Base-by-base conservation (phyloP, 2,329 filamentous ascomycete genomes). In the Hypoxylon sp. region DNA sequence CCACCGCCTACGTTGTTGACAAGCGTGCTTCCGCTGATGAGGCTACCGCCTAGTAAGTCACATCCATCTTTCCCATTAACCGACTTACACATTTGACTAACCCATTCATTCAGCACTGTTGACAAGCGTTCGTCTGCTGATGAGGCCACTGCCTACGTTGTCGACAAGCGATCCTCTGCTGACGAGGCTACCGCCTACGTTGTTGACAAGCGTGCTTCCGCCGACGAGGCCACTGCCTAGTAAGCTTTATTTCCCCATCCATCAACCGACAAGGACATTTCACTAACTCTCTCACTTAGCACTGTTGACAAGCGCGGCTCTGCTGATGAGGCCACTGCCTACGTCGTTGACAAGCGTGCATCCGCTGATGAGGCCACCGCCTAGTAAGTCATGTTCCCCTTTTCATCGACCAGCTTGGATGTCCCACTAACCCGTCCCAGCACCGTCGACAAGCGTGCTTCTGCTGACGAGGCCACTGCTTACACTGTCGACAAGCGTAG, bases 401-500 rank as follows among this genome's bases (percentile, higher is more conserved):
- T 21, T 6, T 17, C 8, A 44, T 11, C 17, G 11, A 44, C 39
- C 15, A 2, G 11, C 39, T 5, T 21, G 24, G 3, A 21, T 11
- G 2, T 19, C 1, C 19, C 17, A 11, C 39, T 44, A 44, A 44
- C 39, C 39, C 39, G 11, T 19, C 7, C 1, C 17, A 44, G 39
- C 39, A 44, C 39, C 11, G 39, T 44, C 21, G 39, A 44, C 39
- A 44, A 44, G 39, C 39, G 39, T 11, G 17, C 17, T 4, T 44
- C 39, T 4, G 39, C 39, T 21, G 39, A 44, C 4, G 39, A 44
- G 8, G 39, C 39, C 11, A 44, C 39, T 4, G 39, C 39, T 0
- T 51, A 51, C 17, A 17, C 17, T 3, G 47, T 51, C 13, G 47
- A 51, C 24, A 51, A 51, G 47, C 47, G 47, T 15, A 27, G 15